Evolutionary conservation across 345 rosid species (phyloP), one percentile per base, ranked within the genome.

Genomic region (Capsella bursapastoris): DNA sequence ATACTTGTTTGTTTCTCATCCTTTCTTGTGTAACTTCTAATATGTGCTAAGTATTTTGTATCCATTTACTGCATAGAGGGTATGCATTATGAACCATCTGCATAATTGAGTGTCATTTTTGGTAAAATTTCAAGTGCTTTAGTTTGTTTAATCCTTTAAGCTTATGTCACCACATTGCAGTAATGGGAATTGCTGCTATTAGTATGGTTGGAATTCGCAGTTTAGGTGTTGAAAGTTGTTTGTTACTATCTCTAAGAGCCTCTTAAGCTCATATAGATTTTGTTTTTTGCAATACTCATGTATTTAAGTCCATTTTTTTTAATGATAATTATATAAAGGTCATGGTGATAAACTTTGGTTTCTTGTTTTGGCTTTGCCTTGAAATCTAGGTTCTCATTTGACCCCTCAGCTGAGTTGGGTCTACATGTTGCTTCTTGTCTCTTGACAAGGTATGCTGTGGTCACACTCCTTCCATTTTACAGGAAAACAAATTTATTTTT

Each of bases 381-480:
- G n/a, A n/a, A n/a, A 74, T 81, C 68, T 76, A 91, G 97, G 88
- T 91, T 93, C 82, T 85, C 96, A 53, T 93, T 93, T 82, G 98
- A 91, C 82, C 89, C 98, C 55, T 74, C 80, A 53, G 78, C 84
- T 43, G 84, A 88, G 73, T 81, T 93, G 82, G 98, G 98, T 64
- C 85, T 93, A 64, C 87, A 89, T 72, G 83, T 93, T 56, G 98
- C 98, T 62, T 93, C 98, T 14, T 93, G 97, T 84, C 76, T 93
- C 72, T 73, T 93, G 57, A 91, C 97, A 73, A 88, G 97, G 98
- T 89, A 82, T 47, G 56, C 7, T 74, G 64, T 52, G 53, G 35
- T 71, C 41, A 66, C 47, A 27, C 32, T 27, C 3, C 11, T 67
- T 12, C 59, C 22, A 15, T 25, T 45, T 67, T 34, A 66, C 52